These are phyloP conservation scores for Phytophthora ohioensis DNA, from an alignment of 352 stramenopile genomes.

Conservation along the genomic window DNA sequence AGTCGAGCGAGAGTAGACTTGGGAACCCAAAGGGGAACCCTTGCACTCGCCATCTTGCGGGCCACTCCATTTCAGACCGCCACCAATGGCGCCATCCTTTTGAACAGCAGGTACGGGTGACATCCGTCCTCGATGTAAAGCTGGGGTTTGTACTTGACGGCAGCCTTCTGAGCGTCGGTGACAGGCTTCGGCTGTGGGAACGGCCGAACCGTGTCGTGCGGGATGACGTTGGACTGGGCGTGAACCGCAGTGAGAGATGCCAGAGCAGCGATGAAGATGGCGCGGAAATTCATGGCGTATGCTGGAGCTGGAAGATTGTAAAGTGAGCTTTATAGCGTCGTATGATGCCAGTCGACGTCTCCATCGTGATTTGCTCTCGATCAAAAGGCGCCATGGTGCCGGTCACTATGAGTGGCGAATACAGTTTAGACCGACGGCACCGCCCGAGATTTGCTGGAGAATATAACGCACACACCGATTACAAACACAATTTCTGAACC, in stretches of 20 bases:
- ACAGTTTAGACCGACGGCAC: no score
- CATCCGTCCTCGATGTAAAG: slow-evolving; percentile 24
- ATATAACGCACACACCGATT: no score
- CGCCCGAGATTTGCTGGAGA: no score
- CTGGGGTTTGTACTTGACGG: slow-evolving; percentile 26
- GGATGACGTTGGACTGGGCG: slow-evolving; percentile 2
- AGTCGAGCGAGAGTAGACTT: slow-evolving; percentile 35
- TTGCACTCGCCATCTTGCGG: slow-evolving; percentile 22
- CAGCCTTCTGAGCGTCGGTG: slow-evolving; percentile 17
- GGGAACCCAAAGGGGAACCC: slow-evolving; percentile 21
- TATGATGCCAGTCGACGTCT: neutral
- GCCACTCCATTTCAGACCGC: slow-evolving; percentile 42
- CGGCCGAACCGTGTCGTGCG: slow-evolving; percentile 8
- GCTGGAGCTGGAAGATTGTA: slow-evolving; percentile 5
- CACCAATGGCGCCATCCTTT: slow-evolving; percentile 31
- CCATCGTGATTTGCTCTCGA: neutral
- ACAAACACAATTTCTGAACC: no score
- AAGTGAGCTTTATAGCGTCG: slow-evolving; percentile 1
- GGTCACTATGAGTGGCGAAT: no score
- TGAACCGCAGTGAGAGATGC: slow-evolving; percentile 1
- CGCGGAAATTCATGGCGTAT: slow-evolving; percentile 16
- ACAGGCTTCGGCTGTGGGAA: neutral
- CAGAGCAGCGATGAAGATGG: slow-evolving; percentile 17
- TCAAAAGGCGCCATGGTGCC: neutral
- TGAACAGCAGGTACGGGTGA: slow-evolving; percentile 43